These are phyloP conservation scores for Fomitiporia mediterranea DNA, from an alignment of 1,284 basidiomycete species.

Conservation along the genomic window DNA sequence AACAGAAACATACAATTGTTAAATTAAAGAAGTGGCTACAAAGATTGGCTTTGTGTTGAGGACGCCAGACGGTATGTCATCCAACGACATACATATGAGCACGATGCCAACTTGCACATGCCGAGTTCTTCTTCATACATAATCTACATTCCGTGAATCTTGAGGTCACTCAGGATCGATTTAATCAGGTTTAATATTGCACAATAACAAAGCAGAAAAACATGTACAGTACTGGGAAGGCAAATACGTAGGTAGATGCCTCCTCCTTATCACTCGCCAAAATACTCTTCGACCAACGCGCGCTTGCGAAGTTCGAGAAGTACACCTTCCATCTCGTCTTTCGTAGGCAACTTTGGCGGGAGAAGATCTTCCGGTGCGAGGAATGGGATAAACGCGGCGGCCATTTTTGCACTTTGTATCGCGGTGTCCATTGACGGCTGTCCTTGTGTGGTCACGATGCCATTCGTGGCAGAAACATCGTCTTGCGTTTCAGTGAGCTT, in stretches of 20 bases:
- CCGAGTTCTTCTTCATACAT: too few species aligned
- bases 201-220: too few species aligned
- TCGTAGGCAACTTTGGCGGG: constrained; percentile 70
- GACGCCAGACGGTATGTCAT: too few species aligned
- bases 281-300: constrained; percentile 80
- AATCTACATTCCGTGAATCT: too few species aligned
- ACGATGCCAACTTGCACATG: too few species aligned
- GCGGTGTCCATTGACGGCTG: constrained; percentile 31
- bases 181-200: too few species aligned
- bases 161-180: too few species aligned
- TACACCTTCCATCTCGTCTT: constrained; percentile 75
- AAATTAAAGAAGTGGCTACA: too few species aligned
- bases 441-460: constrained; percentile 19
- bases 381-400: constrained; percentile 72
- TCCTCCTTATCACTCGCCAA: constrained; percentile 33
- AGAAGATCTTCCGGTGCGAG: constrained; percentile 67
- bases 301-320: constrained; percentile 78
- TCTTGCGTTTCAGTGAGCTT: constrained; percentile 28
- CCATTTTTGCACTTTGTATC: constrained; percentile 48
- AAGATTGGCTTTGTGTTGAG: too few species aligned
- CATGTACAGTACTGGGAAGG: too few species aligned
- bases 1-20: too few species aligned
- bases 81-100: too few species aligned
- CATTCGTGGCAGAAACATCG: constrained; percentile 24
- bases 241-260: not conserved